Evolutionary conservation across 2,329 filamentous ascomycete genomes (phyloP).

Genomic region (Fusarium sp.): DNA sequence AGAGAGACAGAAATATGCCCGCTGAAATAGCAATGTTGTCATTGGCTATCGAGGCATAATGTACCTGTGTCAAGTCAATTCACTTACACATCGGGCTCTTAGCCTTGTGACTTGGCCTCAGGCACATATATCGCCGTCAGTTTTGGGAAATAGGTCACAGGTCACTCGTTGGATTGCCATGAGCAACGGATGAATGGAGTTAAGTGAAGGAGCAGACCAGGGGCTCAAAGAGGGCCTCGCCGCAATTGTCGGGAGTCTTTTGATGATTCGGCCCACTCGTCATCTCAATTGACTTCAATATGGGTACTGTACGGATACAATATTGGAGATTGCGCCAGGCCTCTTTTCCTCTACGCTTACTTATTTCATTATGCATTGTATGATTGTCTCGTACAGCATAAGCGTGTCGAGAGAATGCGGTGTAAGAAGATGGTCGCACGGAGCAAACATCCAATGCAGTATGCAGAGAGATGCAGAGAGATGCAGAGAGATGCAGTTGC

Average conservation of each 20-base stretch:
- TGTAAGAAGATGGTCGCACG: slow-evolving; percentile 36
- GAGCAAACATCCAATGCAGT: slow-evolving; percentile 9
- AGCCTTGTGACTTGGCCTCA: slow-evolving; percentile 16
- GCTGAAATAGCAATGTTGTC: slow-evolving; percentile 11
- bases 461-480: slow-evolving; percentile 17
- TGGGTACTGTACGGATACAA: slow-evolving; percentile 16
- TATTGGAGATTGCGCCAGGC: slow-evolving; percentile 4
- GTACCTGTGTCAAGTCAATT: slow-evolving; percentile 7
- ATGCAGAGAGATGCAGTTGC: slow-evolving; percentile 18
- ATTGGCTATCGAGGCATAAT: slow-evolving; percentile 25
- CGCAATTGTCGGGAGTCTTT: slow-evolving; percentile 19
- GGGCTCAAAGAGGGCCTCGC: slow-evolving; percentile 25
- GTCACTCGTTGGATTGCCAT: slow-evolving; percentile 38
- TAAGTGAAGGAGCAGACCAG: slow-evolving; percentile 8
- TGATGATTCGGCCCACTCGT: slow-evolving; percentile 43
- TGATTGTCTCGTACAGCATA: slow-evolving; percentile 19
- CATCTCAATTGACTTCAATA: slow-evolving; percentile 38
- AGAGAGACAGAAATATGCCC: no score
- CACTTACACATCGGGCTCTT: slow-evolving; percentile 29
- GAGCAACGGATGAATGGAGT: slow-evolving; percentile 38
- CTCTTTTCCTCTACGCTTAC: neutral
- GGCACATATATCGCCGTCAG: slow-evolving; percentile 10
- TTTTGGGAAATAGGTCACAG: slow-evolving; percentile 17
- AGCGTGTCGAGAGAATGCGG: slow-evolving; percentile 29
- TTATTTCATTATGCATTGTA: slow-evolving; percentile 16